Base-by-base conservation (phyloP, 2,329 filamentous ascomycete genomes). In the Phaeosphaeria sp. region DNA sequence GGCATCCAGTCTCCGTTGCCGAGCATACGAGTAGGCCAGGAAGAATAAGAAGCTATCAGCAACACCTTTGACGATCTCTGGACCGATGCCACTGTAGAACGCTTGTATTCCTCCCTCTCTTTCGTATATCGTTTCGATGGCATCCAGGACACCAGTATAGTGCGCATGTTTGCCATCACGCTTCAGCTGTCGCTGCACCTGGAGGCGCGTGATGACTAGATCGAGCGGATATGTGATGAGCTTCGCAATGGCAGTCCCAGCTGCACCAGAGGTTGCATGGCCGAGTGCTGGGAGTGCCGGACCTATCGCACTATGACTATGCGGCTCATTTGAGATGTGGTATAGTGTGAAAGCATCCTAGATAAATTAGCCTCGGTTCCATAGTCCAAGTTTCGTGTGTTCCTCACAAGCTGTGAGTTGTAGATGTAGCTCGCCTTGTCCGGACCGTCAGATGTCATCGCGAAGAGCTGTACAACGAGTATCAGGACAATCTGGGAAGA, bases 21-120 rank as follows among this genome's bases (percentile, higher is more conserved):
- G 77, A 20, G 87, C 66, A 54, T 84, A 84, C 2, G 80, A 90
- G 78, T 96, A 96, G 57, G 91, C 89, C 18, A 94, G 83, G 79
- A 96, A 96, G 81, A 96, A 96, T 51, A 96, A 82, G 72, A 95
- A 94, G 55, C 89, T 91, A 79, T 95, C 92, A 27, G 87, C 75
- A 13, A 83, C 75, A 44, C 78, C 77, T 63, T 83, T 83, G 23
- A 75, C 64, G 1, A 80, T 77, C 65, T 83, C 81, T 9, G 77
- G 75, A 17, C 64, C 60, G 9, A 80, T 69, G 4, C 82, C 81
- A 22, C 76, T 80, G 62, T 83, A 97, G 64, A 96, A 88, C 0
- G 89, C 90, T 51, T 75, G 72, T 18, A 89, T 64, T 3, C 90
- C 87, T n/a, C 91, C 91, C 75, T 93, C 90, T 30, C 84, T 81